Percentiles rank a stretch among this genome's conserved stretches.
Conservation (phyloP, 148 eudicot genomes). For the Camellia granthamiana region DNA sequence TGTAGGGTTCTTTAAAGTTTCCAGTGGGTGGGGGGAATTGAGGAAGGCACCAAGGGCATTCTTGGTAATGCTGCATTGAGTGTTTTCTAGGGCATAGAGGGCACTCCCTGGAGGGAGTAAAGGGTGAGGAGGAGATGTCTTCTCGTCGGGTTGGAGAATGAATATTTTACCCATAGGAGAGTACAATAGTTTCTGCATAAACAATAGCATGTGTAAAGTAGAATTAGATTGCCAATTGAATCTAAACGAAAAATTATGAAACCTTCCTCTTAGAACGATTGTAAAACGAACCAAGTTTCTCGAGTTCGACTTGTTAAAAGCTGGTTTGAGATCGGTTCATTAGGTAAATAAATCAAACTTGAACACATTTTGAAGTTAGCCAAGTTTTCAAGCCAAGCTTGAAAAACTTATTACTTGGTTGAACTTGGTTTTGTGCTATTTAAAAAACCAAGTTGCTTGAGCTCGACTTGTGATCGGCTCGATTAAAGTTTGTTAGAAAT, state of each 20-base stretch:
- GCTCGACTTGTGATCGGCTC: no score
- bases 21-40: constrained; percentile 74
- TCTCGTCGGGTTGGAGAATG: constrained; percentile 72
- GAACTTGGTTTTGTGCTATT: no score
- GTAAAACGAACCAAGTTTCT: no score
- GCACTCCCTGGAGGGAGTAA: constrained; percentile 66
- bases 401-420: no score
- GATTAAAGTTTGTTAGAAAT: no score
- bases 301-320: no score
- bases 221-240: constrained; percentile 3
- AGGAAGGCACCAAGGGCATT: constrained; percentile 54
- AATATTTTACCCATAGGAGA: constrained; percentile 70
- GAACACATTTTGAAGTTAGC: no score
- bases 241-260: not conserved
- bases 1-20: constrained; percentile 60
- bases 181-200: constrained; percentile 66
- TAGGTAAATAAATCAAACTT: no score
- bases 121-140: constrained; percentile 66
- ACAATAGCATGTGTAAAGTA: constrained; percentile 2
- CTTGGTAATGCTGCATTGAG: constrained; percentile 25
- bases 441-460: no score
- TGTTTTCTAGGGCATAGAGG: constrained; percentile 47
- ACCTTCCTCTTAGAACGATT: no score
- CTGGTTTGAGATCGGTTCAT: no score
- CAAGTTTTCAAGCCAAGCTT: no score